A percentile compares a stretch with the other conserved stretches of the same genome.
Evolutionary conservation across 495 filamentous ascomycete genomes (phyloP).

Genomic region (Neurospora sp.): DNA sequence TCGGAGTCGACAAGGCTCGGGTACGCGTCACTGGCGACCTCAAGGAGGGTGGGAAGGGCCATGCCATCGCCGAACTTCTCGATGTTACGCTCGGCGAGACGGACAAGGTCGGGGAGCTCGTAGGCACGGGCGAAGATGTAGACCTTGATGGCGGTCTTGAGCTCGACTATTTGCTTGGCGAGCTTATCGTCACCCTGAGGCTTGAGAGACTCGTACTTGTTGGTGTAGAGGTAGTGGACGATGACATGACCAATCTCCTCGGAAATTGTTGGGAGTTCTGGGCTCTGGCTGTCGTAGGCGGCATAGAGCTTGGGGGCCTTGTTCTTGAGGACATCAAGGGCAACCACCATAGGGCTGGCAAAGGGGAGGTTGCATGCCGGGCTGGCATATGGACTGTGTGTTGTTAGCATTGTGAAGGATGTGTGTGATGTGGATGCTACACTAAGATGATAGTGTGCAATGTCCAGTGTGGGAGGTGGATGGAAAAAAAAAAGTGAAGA

Average conservation of each 20-base stretch:
- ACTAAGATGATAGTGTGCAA: not conserved
- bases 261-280: constrained; percentile 17
- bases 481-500: not conserved
- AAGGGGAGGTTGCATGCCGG: constrained; percentile 21
- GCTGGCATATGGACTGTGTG: constrained; percentile 21
- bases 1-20: constrained; percentile 20
- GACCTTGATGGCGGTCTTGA: constrained; percentile 22
- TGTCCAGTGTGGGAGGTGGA: not conserved
- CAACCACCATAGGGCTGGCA: constrained; percentile 20
- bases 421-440: not conserved
- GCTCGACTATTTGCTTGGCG: constrained; percentile 19
- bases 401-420: constrained; percentile 5
- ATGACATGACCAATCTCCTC: constrained; percentile 25
- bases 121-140: constrained; percentile 20
- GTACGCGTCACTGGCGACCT: constrained; percentile 21
- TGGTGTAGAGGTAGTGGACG: constrained; percentile 26
- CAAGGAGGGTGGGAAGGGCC: constrained; percentile 18
- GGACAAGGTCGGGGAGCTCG: constrained; percentile 24
- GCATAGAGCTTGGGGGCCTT: constrained; percentile 23
- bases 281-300: constrained; percentile 18
- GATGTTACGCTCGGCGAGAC: constrained; percentile 18
- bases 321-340: constrained; percentile 17
- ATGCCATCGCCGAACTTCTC: constrained; percentile 19
- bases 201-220: constrained; percentile 22
- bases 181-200: constrained; percentile 13